Base-by-base conservation (phyloP, 208 protist species). In the Trypanosomatidae sp. region DNA sequence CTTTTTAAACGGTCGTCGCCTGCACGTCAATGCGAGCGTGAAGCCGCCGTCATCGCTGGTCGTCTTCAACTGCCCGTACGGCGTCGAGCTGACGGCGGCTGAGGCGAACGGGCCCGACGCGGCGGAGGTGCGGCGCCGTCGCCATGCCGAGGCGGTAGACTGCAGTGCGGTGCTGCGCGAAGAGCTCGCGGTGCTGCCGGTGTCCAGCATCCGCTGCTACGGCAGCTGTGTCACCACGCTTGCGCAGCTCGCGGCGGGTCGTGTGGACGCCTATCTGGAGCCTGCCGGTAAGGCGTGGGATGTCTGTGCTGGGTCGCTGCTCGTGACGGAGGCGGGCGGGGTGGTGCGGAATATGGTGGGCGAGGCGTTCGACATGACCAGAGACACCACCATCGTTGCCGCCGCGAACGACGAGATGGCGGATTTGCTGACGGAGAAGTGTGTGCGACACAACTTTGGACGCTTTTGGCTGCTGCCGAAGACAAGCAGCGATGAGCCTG, bases 261-360 rank as follows among this genome's bases (percentile, higher is more conserved):
- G 88, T 19, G 75, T 87, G 28, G 86, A 91, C 53, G 69, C 77
- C 22, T 94, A 91, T 69, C 69, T 93, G 36, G 87, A 96, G 50
- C 73, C 86, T 1, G 81, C 76, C 7, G 77, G 76, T 10, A 84
- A 86, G 70, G 69, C 81, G 2, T 94, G 88, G 86, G 85, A 94
- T 74, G 76, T 94, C 0, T 83, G 78, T 55, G 85, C 88, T 15
- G 88, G 82, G 5, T 74, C 84, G 25, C 71, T 96, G 13, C 68
- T 94, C 33, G 78, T 96, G 17, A 81, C 74, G 0, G 91, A 96
- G 66, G 88, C 89, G 1, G 91, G 91, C 39, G 89, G 89, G 1
- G 67, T 88, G 10, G 86, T 92, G 47, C 69, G 39, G 43, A 87
- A 92, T 73, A 78, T 93, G 49, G 66, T 80, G 8, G 89, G 87